Conservation (phyloP, 129 eudicot species). For the Artemisia argyi region DNA sequence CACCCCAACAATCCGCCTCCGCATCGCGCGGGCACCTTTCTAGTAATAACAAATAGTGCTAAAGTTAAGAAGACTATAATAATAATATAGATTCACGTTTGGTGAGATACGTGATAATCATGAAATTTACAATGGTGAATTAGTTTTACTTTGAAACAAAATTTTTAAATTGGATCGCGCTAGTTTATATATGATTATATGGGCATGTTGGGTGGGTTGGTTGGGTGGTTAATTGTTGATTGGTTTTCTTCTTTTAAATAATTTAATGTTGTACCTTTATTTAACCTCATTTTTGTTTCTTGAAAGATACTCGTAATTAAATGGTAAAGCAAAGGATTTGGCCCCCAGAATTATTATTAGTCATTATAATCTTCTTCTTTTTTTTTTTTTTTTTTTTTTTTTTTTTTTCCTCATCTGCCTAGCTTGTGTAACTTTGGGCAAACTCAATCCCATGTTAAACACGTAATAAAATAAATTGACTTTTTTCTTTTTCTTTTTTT, state of each 20-base stretch:
- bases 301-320: background rate
- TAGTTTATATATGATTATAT: conserved; percentile 24
- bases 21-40: too few species aligned
- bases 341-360: background rate
- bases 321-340: background rate
- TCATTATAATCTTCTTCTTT: background rate
- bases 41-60: too few species aligned
- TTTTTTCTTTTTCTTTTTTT: too few species aligned
- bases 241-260: conserved; percentile 16
- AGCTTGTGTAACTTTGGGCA: background rate
- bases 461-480: too few species aligned
- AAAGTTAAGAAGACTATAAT: too few species aligned
- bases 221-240: conserved; percentile 28
- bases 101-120: too few species aligned
- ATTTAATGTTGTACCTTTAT: background rate
- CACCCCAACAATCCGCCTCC: too few species aligned
- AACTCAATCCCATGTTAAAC: too few species aligned
- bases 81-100: too few species aligned
- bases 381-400: background rate
- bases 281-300: background rate
- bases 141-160: conserved; percentile 11
- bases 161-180: conserved; percentile 33
- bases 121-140: background rate
- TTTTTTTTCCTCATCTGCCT: background rate
- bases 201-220: conserved; percentile 45